Evolutionary conservation across 345 rosid species (phyloP).

Genomic region (Pugionium dolabratum): DNA sequence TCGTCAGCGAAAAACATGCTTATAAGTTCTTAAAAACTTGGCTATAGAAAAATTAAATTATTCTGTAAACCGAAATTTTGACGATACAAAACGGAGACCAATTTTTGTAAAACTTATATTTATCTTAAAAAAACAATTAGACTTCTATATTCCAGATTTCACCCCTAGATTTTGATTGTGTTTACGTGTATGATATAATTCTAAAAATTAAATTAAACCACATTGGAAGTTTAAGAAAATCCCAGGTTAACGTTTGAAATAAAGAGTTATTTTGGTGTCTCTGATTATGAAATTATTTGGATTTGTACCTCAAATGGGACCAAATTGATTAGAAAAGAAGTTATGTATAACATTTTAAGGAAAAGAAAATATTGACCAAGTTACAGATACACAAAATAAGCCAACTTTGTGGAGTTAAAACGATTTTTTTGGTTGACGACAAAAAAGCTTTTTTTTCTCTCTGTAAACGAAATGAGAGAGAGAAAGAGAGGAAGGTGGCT

Average conservation of each 20-base stretch:
- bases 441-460: not conserved
- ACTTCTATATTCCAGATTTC: not conserved
- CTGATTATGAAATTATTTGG: not conserved
- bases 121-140: not conserved
- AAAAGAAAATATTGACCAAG: slow-evolving; percentile 6
- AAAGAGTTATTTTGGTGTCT: not conserved
- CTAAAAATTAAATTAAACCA: not conserved
- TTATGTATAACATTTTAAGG: not conserved
- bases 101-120: no score
- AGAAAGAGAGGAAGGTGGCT: slow-evolving; percentile 18
- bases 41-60: not conserved
- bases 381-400: not conserved
- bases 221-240: not conserved
- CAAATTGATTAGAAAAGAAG: slow-evolving; percentile 10
- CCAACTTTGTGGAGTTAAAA: not conserved
- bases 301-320: not conserved
- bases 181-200: not conserved
- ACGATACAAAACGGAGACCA: not conserved
- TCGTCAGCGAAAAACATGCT: slow-evolving; percentile 27
- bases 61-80: not conserved
- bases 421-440: no score
- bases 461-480: slow-evolving; percentile 10
- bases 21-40: slow-evolving; percentile 3
- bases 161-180: not conserved
- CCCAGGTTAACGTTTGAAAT: slow-evolving; percentile 4